Base-by-base conservation (phyloP, 441 rosid genomes). In the Pelargonium citronellum region DNA sequence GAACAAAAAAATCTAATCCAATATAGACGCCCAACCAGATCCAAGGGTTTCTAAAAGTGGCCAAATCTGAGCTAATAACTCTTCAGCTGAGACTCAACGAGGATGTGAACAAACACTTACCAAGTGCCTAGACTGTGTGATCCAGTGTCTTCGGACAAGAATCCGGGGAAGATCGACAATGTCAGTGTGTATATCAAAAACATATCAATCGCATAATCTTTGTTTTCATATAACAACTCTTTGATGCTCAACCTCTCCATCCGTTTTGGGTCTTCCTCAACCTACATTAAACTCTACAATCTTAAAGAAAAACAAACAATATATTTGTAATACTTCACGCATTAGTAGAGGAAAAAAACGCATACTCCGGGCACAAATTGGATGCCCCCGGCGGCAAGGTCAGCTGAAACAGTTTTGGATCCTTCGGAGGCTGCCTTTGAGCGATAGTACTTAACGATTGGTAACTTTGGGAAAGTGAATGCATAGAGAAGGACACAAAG, bases 91-190 rank as follows among this genome's bases (percentile, higher is more conserved):
- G 27, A 24, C 27, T 24, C 27, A 24, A 24, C 27, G 2, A 24
- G 27, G n/a, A 13, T 27, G 16, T 24, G 71, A 12, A 19, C 5
- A 37, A 69, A 67, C 58, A 55, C 87, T 66, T 76, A 87, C 95
- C 97, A 89, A 46, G 72, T 65, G n/a, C 96, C 91, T 66, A 87
- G 70, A 66, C 83, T 37, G 71, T 89, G 94, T 1, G 72, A 16
- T 43, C 93, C 93, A 3, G 91, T 95, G 73, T 90, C 82, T 77
- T 95, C 98, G 2, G 79, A 87, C 66, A 91, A 68, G 74, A 88
- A 91, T 43, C 97, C 94, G 3, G 98, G 97, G 72, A 90, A 89
- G 39, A 95, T 90, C 8, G 99, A 95, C 71, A 92, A 17, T 10
- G 98, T 87, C 67, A 89, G 77, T 49, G 82, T 91, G 24, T 85